These are phyloP conservation scores for Nothopassalora personata DNA, from an alignment of 2,329 filamentous ascomycete genomes.

Conservation along the genomic window DNA sequence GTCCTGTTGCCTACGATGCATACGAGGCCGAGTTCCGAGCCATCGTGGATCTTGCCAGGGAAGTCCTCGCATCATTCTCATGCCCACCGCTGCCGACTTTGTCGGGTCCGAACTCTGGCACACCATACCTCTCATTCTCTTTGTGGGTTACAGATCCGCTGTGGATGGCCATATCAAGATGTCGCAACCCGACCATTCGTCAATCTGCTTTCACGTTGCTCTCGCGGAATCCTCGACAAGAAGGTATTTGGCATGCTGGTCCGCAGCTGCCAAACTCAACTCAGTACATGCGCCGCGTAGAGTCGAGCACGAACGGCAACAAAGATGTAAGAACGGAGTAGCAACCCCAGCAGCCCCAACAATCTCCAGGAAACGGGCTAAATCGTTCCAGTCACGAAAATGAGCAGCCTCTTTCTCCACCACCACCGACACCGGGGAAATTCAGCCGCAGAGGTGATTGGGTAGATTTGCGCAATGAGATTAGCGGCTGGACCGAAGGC, in stretches of 20 bases:
- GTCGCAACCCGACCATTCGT: slow-evolving; percentile 28
- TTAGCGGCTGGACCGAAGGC: slow-evolving; percentile 14
- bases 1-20: slow-evolving; percentile 28
- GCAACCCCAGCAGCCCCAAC: slow-evolving; percentile 15
- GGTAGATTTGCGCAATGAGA: slow-evolving; percentile 13
- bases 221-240: slow-evolving; percentile 30
- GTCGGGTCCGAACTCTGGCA: slow-evolving; percentile 25
- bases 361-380: slow-evolving; percentile 12
- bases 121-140: slow-evolving; percentile 30
- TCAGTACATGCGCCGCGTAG: slow-evolving; percentile 23
- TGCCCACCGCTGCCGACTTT: slow-evolving; percentile 30
- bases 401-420: slow-evolving; percentile 6
- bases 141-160: slow-evolving; percentile 33
- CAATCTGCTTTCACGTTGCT: slow-evolving; percentile 31
- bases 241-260: slow-evolving; percentile 33
- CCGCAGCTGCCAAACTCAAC: slow-evolving; percentile 25
- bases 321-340: slow-evolving; percentile 19
- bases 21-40: slow-evolving; percentile 31
- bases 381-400: slow-evolving; percentile 19
- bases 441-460: slow-evolving; percentile 9
- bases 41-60: slow-evolving; percentile 31
- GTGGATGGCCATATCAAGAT: slow-evolving; percentile 33
- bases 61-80: slow-evolving; percentile 30
- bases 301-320: slow-evolving; percentile 10
- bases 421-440: background rate